Evolutionary conservation across 1,284 basidiomycete species (phyloP), one percentile per base, ranked within the genome.

Genomic region (Mycosarcoma maydis): DNA sequence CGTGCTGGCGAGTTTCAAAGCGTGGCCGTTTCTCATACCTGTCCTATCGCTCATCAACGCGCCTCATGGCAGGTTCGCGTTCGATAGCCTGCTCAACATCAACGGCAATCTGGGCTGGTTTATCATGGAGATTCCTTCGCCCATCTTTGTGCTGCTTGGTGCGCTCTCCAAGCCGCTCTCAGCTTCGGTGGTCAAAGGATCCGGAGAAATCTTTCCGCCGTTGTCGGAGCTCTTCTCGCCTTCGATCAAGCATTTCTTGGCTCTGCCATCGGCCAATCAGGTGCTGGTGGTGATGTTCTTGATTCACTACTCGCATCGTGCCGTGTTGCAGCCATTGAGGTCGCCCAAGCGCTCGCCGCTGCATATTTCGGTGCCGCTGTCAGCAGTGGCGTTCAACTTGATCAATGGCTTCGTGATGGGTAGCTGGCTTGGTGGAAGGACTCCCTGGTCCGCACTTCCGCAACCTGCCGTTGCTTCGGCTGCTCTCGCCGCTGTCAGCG

Each of bases 221-320:
- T 19, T 59, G 29, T 55, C 47, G 13, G 44, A 53, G 16, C 40
- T 74, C 4, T 41, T 73, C 79, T 84, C 59, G 84, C 51, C 60
- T 0, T 55, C 65, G 10, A 66, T 74, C 22, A 33, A 49, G 13
- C 43, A 66, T 26, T 72, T 84, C 39, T 72, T 82, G 23, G 56
- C 81, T 43, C 68, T 84, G n/a, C 77, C 76, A 7, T 75, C 75
- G 36, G 85, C 87, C 0, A 85, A 88, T 39, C 83, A 84, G 22
- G 67, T 92, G 24, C 85, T 92, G 43, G 84, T 86, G 16, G 68
- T 81, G 0, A 84, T 90, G 47, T 95, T 87, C 81, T 79, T 92
- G 39, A 70, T 86, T 1, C 93, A 97, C 84, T 96, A 96, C 82
- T 70, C 86, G 46, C 92, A 95, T 82, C 89, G 94, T 34, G 89